phyloP scores from a whole-genome alignment of 257 asterid genomes.

The Forsythia viridissima region DNA sequence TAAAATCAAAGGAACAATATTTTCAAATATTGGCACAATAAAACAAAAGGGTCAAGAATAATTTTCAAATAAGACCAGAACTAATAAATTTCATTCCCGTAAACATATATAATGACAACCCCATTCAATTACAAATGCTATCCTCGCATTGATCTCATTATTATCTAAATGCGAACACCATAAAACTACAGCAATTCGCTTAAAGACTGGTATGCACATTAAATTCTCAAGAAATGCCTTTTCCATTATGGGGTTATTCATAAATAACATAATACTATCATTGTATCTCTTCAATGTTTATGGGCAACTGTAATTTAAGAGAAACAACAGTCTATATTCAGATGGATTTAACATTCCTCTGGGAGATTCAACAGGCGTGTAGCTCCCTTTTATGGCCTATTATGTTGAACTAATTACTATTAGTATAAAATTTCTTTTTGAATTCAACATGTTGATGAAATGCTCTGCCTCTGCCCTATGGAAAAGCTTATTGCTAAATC shows the following conservation, averaged over 20 bases:
- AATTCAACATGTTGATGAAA: background rate
- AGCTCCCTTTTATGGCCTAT: background rate
- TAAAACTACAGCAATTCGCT: background rate
- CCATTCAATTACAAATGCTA: background rate
- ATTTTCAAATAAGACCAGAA: background rate
- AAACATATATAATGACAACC: conserved; percentile 13
- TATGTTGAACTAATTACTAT: background rate
- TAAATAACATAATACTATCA: conserved; percentile 7
- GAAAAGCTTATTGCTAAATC: background rate
- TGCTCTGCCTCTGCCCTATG: background rate
- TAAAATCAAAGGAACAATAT: background rate
- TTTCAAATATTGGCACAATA: conserved; percentile 1
- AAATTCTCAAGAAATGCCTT: background rate
- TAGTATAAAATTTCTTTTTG: background rate
- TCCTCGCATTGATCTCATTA: background rate
- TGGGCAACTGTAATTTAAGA: background rate
- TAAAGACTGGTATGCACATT: background rate
- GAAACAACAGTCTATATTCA: conserved; percentile 16
- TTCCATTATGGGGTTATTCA: conserved; percentile 10
- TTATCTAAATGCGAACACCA: background rate
- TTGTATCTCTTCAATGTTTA: background rate
- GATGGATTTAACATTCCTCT: background rate
- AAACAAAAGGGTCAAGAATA: background rate
- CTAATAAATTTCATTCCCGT: background rate
- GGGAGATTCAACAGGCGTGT: background rate